Evolutionary conservation across 2,329 filamentous ascomycete genomes (phyloP).

Genomic region (Pseudogymnoascus sp.): DNA sequence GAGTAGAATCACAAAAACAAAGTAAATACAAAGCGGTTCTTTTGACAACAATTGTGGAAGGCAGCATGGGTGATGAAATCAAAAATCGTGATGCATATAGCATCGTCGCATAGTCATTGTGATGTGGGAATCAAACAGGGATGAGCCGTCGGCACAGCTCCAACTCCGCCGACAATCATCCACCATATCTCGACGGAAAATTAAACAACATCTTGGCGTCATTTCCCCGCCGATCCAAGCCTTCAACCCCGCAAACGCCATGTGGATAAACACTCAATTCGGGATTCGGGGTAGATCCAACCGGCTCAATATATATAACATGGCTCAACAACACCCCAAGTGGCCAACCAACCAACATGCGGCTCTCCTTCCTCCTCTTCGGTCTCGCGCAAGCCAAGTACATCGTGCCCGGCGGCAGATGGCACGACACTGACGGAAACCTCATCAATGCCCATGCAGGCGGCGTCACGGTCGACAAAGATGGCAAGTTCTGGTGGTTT

Average conservation of each 20-base stretch:
- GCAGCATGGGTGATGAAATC: no score
- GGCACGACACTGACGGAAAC: conserved; percentile 52
- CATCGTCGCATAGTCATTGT: no score
- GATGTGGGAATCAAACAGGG: no score
- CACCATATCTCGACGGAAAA: background rate
- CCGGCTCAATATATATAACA: background rate
- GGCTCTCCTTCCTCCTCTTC: background rate
- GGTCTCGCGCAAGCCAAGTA: conserved; percentile 35
- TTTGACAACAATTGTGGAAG: no score
- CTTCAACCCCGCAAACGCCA: background rate
- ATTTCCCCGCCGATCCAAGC: background rate
- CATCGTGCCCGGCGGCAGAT: conserved; percentile 53
- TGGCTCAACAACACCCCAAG: background rate
- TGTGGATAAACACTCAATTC: conserved; percentile 2
- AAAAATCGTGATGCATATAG: no score
- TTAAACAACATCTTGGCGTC: background rate
- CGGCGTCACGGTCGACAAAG: conserved; percentile 43
- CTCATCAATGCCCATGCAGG: conserved; percentile 55
- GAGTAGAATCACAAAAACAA: no score
- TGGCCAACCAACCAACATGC: background rate
- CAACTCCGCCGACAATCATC: background rate
- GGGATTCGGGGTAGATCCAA: background rate
- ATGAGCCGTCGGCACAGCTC: no score
- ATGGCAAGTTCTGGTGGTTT: conserved; percentile 51
- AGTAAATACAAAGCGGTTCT: no score